Conservation (phyloP, 768 basidiomycete genomes). For the button mushroom (Agaricus bisporus) region DNA sequence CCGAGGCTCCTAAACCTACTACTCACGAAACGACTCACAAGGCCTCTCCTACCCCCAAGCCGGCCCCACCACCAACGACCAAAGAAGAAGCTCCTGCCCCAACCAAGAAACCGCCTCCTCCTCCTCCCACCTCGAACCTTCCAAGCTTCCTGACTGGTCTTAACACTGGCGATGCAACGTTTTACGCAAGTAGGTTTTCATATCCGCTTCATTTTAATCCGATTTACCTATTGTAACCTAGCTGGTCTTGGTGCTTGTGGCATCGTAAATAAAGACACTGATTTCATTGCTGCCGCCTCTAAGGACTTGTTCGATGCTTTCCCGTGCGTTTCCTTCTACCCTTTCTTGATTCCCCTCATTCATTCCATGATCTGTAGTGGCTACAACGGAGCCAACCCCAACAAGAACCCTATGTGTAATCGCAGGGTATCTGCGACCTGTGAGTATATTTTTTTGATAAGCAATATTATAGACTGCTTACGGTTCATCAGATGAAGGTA, state of each 20-base stretch:
- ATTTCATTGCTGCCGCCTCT: slow-evolving; percentile 57
- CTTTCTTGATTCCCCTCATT: not conserved
- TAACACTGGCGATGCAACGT: slow-evolving; percentile 52
- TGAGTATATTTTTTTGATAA: slow-evolving; percentile 25
- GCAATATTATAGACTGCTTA: not conserved
- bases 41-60: slow-evolving; percentile 11
- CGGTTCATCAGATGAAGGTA: slow-evolving; percentile 41
- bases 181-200: slow-evolving; percentile 35
- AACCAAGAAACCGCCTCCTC: slow-evolving; percentile 10
- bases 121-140: slow-evolving; percentile 10
- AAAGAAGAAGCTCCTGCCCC: slow-evolving; percentile 2
- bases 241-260: slow-evolving; percentile 66
- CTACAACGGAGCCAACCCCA: slow-evolving; percentile 57
- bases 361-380: slow-evolving; percentile 30
- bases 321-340: slow-evolving; percentile 38
- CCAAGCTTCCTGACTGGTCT: slow-evolving; percentile 41
- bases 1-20: slow-evolving; percentile 1
- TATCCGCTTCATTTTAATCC: slow-evolving; percentile 1
- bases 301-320: slow-evolving; percentile 47
- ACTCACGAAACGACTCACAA: slow-evolving; percentile 10
- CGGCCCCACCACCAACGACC: slow-evolving; percentile 12
- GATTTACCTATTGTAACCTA: slow-evolving; percentile 14
- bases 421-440: slow-evolving; percentile 40
- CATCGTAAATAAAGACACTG: slow-evolving; percentile 41
- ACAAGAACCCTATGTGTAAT: slow-evolving; percentile 69